phyloP scores from a whole-genome alignment of 2,329 filamentous ascomycete genomes.

The Aureobasidium mangrovei region DNA sequence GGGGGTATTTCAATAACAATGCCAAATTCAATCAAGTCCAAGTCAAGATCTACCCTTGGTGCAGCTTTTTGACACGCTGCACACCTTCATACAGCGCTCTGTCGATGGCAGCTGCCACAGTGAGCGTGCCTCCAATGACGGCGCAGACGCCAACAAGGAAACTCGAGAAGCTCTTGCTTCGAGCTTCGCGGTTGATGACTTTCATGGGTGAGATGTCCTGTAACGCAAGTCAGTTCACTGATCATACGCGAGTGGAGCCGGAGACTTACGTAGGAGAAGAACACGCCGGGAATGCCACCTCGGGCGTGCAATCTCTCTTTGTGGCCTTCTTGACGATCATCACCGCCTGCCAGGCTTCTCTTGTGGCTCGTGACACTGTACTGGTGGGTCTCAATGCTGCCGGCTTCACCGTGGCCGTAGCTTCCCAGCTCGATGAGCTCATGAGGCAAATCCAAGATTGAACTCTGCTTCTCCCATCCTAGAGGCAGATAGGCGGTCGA shows the following conservation, averaged over 20 bases:
- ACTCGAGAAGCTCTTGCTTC: constrained; percentile 78
- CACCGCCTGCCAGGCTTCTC: constrained; percentile 73
- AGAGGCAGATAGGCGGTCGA: constrained; percentile 90
- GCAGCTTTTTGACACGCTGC: constrained; percentile 78
- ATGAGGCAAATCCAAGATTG: constrained; percentile 27
- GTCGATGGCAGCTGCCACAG: constrained; percentile 89
- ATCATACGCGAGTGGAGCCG: neutral
- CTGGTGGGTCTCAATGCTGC: constrained; percentile 93
- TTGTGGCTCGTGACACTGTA: constrained; percentile 97
- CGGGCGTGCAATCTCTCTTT: constrained; percentile 82
- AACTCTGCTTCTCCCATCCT: constrained; percentile 63
- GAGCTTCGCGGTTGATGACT: constrained; percentile 91
- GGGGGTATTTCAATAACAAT: neutral
- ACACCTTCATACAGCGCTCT: constrained; percentile 84
- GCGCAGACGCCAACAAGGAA: constrained; percentile 94
- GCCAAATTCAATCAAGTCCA: too few species aligned
- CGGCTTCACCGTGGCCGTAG: constrained; percentile 57
- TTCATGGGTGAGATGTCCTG: constrained; percentile 99
- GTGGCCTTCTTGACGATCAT: constrained; percentile 79
- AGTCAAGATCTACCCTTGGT: constrained; percentile 39
- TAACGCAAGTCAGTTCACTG: neutral
- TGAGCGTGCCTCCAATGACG: constrained; percentile 87
- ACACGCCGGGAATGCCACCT: constrained; percentile 92
- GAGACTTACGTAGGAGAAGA: constrained; percentile 85
- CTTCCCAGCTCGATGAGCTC: constrained; percentile 56